Percentiles rank a stretch among this genome's conserved stretches.
These are phyloP conservation scores for Xylaria multiplex DNA, from an alignment of 2,329 filamentous ascomycete genomes.

Conservation along the genomic window DNA sequence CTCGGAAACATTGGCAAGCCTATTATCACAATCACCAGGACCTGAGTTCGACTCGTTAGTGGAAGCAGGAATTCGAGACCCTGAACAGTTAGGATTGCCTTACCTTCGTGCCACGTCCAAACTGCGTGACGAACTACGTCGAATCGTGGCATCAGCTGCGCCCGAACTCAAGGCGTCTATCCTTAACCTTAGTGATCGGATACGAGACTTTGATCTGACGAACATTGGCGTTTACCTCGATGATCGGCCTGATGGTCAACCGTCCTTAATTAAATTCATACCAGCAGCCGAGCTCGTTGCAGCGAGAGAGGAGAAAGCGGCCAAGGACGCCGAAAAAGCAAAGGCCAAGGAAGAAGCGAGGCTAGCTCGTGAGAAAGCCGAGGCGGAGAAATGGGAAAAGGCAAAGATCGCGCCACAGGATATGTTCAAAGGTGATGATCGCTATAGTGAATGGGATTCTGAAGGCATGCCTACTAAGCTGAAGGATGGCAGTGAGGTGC, in stretches of 20 bases:
- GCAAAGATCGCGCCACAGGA: slow-evolving; percentile 65
- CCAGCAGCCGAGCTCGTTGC: slow-evolving; percentile 67
- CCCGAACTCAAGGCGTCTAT: slow-evolving; percentile 74
- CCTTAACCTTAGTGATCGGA: slow-evolving; percentile 78
- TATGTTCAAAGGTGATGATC: slow-evolving; percentile 66
- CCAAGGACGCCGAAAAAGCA: slow-evolving; percentile 69
- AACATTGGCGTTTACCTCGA: slow-evolving; percentile 89
- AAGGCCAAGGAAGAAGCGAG: slow-evolving; percentile 65
- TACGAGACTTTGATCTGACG: slow-evolving; percentile 84
- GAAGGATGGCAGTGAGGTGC: slow-evolving; percentile 79
- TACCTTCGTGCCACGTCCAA: slow-evolving; percentile 65
- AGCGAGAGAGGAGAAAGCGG: slow-evolving; percentile 67
- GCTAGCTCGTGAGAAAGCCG: slow-evolving; percentile 60
- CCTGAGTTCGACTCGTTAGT: slow-evolving; percentile 59
- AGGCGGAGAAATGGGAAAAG: slow-evolving; percentile 66
- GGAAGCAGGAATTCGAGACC: slow-evolving; percentile 59
- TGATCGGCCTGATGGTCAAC: slow-evolving; percentile 73
- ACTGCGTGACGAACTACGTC: slow-evolving; percentile 70
- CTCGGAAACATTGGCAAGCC: slow-evolving; percentile 55
- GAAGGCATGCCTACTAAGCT: slow-evolving; percentile 83
- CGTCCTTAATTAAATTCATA: slow-evolving; percentile 77
- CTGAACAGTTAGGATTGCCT: slow-evolving; percentile 63
- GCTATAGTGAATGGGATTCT: slow-evolving; percentile 81
- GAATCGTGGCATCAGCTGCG: slow-evolving; percentile 59
- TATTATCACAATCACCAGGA: slow-evolving; percentile 58